Conservation (phyloP, 805 yeast species). For the Komagataella pastoris region DNA sequence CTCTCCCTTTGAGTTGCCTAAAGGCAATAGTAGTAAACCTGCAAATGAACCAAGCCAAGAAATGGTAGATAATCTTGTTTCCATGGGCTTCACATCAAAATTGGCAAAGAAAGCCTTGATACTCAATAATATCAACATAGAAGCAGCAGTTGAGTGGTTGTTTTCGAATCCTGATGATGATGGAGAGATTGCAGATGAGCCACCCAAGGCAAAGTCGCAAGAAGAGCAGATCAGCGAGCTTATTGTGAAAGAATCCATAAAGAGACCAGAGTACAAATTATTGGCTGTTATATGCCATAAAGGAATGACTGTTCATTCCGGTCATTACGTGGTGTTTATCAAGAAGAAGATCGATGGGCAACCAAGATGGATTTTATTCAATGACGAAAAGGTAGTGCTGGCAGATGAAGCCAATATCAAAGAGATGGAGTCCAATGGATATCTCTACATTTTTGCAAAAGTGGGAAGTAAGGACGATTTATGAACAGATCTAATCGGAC, state of each 20-base stretch:
- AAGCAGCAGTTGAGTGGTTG: conserved; percentile 84
- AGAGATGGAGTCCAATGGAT: conserved; percentile 33
- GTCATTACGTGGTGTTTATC: conserved; percentile 79
- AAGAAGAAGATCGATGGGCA: conserved; percentile 26
- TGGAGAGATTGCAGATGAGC: conserved; percentile 31
- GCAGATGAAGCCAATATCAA: conserved; percentile 25
- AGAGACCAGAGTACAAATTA: conserved; percentile 28
- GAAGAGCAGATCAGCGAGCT: conserved; percentile 1
- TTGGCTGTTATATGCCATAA: conserved; percentile 75
- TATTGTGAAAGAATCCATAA: conserved; percentile 1
- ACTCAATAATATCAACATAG: conserved; percentile 45
- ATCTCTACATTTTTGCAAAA: conserved; percentile 28
- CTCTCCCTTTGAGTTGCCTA: conserved; percentile 32
- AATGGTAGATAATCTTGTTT: conserved; percentile 31
- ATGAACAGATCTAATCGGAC: background rate
- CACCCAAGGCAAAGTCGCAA: conserved; percentile 1
- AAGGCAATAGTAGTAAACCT: background rate
- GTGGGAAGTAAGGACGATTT: background rate
- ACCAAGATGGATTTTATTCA: conserved; percentile 61
- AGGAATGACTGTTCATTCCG: conserved; percentile 82
- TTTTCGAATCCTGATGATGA: conserved; percentile 72
- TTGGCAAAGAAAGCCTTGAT: conserved; percentile 65
- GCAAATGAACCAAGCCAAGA: conserved; percentile 17
- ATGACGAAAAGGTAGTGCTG: conserved; percentile 77
- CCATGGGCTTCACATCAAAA: conserved; percentile 68